Base-by-base conservation (phyloP, 257 asterid genomes). In the Handroanthus guayacan region DNA sequence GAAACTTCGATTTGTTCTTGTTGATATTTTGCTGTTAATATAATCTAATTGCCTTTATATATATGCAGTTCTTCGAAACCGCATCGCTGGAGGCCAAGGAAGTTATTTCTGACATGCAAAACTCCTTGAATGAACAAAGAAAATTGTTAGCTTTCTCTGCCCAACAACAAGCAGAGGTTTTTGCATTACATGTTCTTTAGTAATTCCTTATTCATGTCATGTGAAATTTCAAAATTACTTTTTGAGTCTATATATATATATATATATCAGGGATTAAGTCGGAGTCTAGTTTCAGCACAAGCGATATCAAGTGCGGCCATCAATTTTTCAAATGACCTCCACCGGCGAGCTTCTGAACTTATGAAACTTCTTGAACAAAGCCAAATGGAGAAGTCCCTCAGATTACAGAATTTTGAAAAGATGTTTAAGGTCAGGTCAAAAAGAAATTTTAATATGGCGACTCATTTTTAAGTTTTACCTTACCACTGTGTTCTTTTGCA, bases 101-200 rank as follows among this genome's bases (percentile, higher is more conserved):
- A 76, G 82, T 90, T 25, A 72, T 90, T 75, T 73, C 78, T 39
- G 95, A 85, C 76, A 84, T 92, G 66, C 87, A 83, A 63, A 85
- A 77, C 65, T 84, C 91, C 64, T 75, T 92, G 50, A 67, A 75
- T 37, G 97, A 90, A 71, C 95, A 89, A 84, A 79, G 82, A 47
- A 72, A 82, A 69, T 61, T 89, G 62, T 47, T 90, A 82, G 88
- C 82, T 56, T 87, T 84, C 83, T 86, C 88, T 62, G 88, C 91
- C 74, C 86, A 89, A 83, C 93, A 86, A 82, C 92, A 84, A 52
- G 84, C 89, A 79, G 93, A 92, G 97, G 97, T 88, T 78, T 88
- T 78, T 62, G 84, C 70, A 63, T 18, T 50, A 62, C 14, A 55
- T 52, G 66, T 63, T 67, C 31, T 56, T 52, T 6, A 9, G 31